Base-by-base conservation (phyloP, 2,329 filamentous ascomycete species). In the Colletotrichum noveboracense region DNA sequence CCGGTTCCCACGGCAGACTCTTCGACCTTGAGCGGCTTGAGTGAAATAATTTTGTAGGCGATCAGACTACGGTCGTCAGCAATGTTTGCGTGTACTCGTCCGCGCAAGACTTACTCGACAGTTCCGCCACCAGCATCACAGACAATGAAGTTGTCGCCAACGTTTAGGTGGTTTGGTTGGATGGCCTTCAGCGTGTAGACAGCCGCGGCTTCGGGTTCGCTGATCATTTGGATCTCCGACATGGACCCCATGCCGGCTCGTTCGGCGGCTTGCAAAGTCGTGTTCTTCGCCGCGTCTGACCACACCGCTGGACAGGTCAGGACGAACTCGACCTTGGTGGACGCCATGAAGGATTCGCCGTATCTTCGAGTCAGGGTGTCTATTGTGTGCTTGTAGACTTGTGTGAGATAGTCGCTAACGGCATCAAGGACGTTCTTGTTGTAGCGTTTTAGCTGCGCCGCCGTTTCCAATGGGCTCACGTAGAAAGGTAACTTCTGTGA, bases 241-340 rank as follows among this genome's bases (percentile, higher is more conserved):
- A 90, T 89, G 3, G 87, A 89, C 6, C 94, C 94, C 93, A 96
- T 95, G 5, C 94, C 95, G 0, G 94, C 95, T 74, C 92, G 88
- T 85, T 96, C 93, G 13, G 94, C 94, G 7, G 94, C 95, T 81
- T 94, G 91, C 65, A 96, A 84, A 3, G 94, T 96, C 7, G 94
- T 94, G 82, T 95, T 94, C 86, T 96, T 96, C n/a, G 94, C 95
- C 0, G 93, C 91, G 82, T 97, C 95, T 28, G 92, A 95, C 95
- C 95, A 97, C 9, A 96, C 94, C 9, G 95, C 95, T 9, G 95
- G 95, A 67, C 94, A 95, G 1, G 94, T 96, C 71, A 97, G 87
- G 65, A 96, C 94, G 79, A 95, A 96, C 77, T 96, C 92, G 52
- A 95, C 92, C 79, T 92, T 92, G 7, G 94, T 96, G 9, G 91